Conservation (phyloP, 1,139 yeast genomes). For the Candida smagusa region DNA sequence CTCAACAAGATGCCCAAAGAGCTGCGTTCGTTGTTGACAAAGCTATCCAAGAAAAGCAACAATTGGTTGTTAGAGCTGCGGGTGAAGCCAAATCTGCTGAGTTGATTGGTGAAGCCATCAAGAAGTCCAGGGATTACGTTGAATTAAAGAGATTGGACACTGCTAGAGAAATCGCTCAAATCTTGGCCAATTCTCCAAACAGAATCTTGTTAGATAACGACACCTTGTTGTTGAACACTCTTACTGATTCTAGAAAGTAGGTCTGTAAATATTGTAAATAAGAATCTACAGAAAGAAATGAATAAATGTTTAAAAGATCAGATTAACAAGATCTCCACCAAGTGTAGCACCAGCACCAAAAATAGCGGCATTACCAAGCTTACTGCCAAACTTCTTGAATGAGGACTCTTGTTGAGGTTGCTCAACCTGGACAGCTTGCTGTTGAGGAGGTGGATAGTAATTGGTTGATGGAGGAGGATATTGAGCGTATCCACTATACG, state of each 20-base stretch:
- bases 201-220: conserved; percentile 88
- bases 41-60: conserved; percentile 97
- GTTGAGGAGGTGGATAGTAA: conserved; percentile 34
- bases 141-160: conserved; percentile 96
- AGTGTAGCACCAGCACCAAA: conserved; percentile 98
- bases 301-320: conserved; percentile 56
- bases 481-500: conserved; percentile 47
- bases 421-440: conserved; percentile 11
- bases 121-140: conserved; percentile 91
- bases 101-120: conserved; percentile 97
- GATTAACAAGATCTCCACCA: conserved; percentile 83
- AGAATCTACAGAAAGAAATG: no score
- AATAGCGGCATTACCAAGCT: conserved; percentile 87
- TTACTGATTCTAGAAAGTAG: conserved; percentile 45
- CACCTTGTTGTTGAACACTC: conserved; percentile 85
- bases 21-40: conserved; percentile 96
- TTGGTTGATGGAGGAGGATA: conserved; percentile 51
- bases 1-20: conserved; percentile 98
- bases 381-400: conserved; percentile 71
- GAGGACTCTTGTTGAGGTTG: conserved; percentile 22
- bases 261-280: no score
- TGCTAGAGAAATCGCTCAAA: conserved; percentile 90
- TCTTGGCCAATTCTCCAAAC: conserved; percentile 85
- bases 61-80: conserved; percentile 90
- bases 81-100: conserved; percentile 99